Conservation (phyloP, 176 grass and related monocot genomes). For the Olyra latifolia region DNA sequence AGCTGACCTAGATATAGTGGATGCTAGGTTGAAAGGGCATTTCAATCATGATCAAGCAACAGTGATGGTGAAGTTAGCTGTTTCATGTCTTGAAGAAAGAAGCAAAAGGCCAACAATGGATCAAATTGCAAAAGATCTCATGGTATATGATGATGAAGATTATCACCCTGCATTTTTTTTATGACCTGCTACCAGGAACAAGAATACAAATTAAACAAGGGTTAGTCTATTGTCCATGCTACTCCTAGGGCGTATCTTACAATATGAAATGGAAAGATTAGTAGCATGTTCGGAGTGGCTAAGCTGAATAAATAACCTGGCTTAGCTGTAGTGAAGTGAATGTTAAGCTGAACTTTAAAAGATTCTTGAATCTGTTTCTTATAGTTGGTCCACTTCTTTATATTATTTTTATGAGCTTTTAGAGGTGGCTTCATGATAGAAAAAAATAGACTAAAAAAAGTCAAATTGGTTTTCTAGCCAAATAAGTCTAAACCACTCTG, state of each 20-base stretch:
- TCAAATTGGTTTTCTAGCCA: too few relatives aligned
- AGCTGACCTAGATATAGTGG: constrained; percentile 43
- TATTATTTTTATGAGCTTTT: too few relatives aligned
- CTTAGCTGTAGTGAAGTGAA: too few relatives aligned
- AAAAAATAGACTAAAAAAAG: too few relatives aligned
- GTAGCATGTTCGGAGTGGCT: too few relatives aligned
- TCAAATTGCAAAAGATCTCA: constrained; percentile 43
- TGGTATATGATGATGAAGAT: constrained; percentile 39
- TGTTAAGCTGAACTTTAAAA: too few relatives aligned
- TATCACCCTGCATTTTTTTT: constrained; percentile 42
- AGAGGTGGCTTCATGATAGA: too few relatives aligned
- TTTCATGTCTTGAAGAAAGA: constrained; percentile 64
- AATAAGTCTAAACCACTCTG: too few relatives aligned
- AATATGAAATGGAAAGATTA: constrained; percentile 9
- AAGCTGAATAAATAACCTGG: too few relatives aligned
- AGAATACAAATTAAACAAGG: neutral
- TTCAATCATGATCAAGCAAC: constrained; percentile 59
- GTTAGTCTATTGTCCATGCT: neutral
- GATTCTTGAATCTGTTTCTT: too few relatives aligned
- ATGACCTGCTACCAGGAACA: constrained; percentile 23
- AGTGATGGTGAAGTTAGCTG: constrained; percentile 53
- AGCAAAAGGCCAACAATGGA: constrained; percentile 70
- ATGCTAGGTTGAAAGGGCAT: constrained; percentile 46
- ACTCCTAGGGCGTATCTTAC: neutral
- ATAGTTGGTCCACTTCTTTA: too few relatives aligned